Percentiles rank a stretch among this genome's conserved stretches.
phyloP scores from a whole-genome alignment of 768 basidiomycete genomes.

The Antrodiella citrinella region DNA sequence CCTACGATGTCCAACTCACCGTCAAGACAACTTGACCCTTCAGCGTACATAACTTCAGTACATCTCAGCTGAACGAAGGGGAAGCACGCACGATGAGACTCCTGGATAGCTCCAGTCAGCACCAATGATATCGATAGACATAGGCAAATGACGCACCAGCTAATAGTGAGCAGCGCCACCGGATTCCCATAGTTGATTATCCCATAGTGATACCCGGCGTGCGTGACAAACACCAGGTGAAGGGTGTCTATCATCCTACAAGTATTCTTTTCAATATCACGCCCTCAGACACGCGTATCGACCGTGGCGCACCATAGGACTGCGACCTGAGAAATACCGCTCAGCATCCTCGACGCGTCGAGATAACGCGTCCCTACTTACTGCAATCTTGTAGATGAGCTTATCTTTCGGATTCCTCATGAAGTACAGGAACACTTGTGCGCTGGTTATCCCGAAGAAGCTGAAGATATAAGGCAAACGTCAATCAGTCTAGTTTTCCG shows the following conservation, averaged over 20 bases:
- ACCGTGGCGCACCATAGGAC: slow-evolving; percentile 1
- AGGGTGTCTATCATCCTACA: slow-evolving; percentile 13
- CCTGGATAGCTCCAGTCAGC: slow-evolving; percentile 4
- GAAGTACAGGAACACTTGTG: slow-evolving; percentile 14
- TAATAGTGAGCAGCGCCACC: slow-evolving; percentile 9
- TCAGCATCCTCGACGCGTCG: slow-evolving; percentile 1
- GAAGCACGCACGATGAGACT: slow-evolving; percentile 12
- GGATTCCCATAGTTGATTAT: slow-evolving; percentile 18
- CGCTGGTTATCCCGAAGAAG: slow-evolving; percentile 15
- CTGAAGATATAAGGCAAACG: slow-evolving; percentile 3
- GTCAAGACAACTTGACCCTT: slow-evolving; percentile 10
- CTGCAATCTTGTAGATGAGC: not conserved
- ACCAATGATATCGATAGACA: not conserved
- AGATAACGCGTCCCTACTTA: not conserved
- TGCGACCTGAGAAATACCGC: not conserved
- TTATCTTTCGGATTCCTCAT: not conserved
- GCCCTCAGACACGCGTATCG: slow-evolving; percentile 6
- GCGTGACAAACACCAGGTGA: slow-evolving; percentile 12
- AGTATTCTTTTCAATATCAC: too few species aligned
- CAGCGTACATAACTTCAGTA: too few species aligned
- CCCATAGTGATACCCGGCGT: slow-evolving; percentile 18
- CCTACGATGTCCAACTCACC: too few species aligned
- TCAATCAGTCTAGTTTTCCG: not conserved
- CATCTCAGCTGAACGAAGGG: not conserved
- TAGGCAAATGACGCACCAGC: slow-evolving; percentile 10